Evolutionary conservation across 768 basidiomycete genomes (phyloP).

Genomic region (Mycena indigotica): DNA sequence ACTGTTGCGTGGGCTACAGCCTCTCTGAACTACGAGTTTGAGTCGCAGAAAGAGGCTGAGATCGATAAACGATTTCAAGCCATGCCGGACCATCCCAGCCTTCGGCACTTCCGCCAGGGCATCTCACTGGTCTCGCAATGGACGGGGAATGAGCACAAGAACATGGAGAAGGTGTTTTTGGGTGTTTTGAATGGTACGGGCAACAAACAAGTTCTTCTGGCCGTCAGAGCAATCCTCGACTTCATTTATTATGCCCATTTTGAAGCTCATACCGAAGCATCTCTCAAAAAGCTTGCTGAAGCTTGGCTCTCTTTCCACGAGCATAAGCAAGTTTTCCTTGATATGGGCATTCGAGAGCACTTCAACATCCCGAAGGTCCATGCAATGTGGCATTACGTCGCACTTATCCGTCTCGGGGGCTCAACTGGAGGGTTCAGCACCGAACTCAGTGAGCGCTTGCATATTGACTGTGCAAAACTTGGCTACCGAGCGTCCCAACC

Average conservation of each 20-base stretch:
- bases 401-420: slow-evolving; percentile 30
- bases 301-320: slow-evolving; percentile 1
- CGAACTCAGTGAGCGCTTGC: neutral
- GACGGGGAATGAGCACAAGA: neutral
- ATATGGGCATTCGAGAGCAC: slow-evolving; percentile 28
- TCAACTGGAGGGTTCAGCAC: neutral
- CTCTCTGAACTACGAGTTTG: slow-evolving; percentile 27
- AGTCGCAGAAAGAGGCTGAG: slow-evolving; percentile 17
- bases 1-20: slow-evolving; percentile 26
- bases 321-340: slow-evolving; percentile 8
- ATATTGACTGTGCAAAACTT: neutral
- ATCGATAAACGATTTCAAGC: slow-evolving; percentile 19
- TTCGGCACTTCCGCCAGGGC: neutral
- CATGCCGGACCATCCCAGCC: neutral
- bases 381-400: slow-evolving; percentile 30
- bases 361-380: slow-evolving; percentile 45
- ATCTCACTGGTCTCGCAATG: neutral
- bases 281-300: neutral
- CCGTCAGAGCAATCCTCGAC: slow-evolving; percentile 5
- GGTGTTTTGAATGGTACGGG: slow-evolving; percentile 6
- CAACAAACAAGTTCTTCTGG: neutral
- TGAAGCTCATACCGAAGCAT: slow-evolving; percentile 2
- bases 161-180: slow-evolving; percentile 3
- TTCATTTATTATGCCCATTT: slow-evolving; percentile 10
- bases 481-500: slow-evolving; percentile 29